phyloP scores from a whole-genome alignment of 495 filamentous ascomycete species.

The Penicillium macrosclerotiorum region DNA sequence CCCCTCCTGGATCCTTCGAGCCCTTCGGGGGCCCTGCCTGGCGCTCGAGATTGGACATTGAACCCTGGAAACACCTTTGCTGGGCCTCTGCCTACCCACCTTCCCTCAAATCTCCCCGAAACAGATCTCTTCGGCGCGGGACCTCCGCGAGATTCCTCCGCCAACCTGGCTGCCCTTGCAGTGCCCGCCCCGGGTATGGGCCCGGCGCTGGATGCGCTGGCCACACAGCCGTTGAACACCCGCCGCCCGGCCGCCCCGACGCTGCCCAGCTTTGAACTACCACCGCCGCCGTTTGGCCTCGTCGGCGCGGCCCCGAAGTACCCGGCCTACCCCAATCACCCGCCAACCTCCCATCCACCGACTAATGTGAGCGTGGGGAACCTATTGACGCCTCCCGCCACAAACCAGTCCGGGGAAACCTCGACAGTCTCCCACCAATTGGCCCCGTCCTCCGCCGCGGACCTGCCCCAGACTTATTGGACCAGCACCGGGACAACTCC shows the following conservation, averaged over 20 bases:
- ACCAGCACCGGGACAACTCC: conserved; percentile 52
- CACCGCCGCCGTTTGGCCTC: conserved; percentile 46
- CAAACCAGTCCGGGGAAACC: conserved; percentile 58
- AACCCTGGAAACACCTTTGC: conserved; percentile 23
- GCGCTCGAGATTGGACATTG: conserved; percentile 44
- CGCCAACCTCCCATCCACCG: conserved; percentile 32
- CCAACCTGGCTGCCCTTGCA: conserved; percentile 46
- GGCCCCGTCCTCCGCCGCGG: conserved; percentile 41
- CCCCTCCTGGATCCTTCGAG: conserved; percentile 51
- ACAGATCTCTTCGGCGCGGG: conserved; percentile 36
- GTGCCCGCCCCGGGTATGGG: conserved; percentile 47
- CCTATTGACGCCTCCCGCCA: conserved; percentile 60
- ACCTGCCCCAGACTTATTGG: conserved; percentile 47
- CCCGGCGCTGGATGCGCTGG: conserved; percentile 41
- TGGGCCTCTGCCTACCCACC: conserved; percentile 17
- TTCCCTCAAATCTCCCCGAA: conserved; percentile 30
- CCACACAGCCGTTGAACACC: conserved; percentile 50
- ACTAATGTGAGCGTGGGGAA: conserved; percentile 58
- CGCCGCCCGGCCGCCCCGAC: conserved; percentile 60
- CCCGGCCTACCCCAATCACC: conserved; percentile 32
- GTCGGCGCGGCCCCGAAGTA: conserved; percentile 40
- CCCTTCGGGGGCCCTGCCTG: conserved; percentile 38
- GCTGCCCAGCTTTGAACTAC: conserved; percentile 63
- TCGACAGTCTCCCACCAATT: conserved; percentile 51
- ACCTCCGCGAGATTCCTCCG: conserved; percentile 24